Conservation (phyloP, 169 alveolate genomes). For the Babesia caballi region DNA sequence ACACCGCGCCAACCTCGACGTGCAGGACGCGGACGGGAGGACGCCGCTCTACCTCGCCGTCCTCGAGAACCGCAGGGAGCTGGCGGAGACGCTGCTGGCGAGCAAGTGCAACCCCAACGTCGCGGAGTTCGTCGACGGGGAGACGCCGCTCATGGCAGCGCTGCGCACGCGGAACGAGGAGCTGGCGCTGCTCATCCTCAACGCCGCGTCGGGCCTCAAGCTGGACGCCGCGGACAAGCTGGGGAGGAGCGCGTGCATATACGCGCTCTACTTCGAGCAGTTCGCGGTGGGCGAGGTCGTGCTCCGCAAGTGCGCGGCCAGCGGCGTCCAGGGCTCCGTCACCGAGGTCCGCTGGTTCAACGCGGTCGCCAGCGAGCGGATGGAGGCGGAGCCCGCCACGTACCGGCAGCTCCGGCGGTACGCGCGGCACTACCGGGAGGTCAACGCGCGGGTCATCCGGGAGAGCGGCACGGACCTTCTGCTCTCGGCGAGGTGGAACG, state of each 20-base stretch:
- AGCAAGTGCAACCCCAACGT: slow-evolving; percentile 60
- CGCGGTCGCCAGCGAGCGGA: background rate
- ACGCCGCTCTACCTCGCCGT: slow-evolving; percentile 76
- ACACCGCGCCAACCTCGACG: slow-evolving; percentile 66
- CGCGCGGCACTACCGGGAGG: background rate
- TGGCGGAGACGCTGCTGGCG: slow-evolving; percentile 46
- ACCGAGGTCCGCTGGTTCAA: slow-evolving; percentile 20
- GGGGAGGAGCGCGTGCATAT: slow-evolving; percentile 22
- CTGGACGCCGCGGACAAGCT: slow-evolving; percentile 1
- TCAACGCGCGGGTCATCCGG: background rate
- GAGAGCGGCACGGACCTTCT: background rate
- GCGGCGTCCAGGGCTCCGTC: background rate
- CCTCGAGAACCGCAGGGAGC: slow-evolving; percentile 66
- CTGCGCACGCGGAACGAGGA: slow-evolving; percentile 80
- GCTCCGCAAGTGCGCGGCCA: background rate
- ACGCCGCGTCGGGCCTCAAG: background rate
- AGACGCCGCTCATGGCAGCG: slow-evolving; percentile 82
- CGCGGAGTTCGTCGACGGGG: slow-evolving; percentile 76
- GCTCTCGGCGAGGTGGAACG: background rate
- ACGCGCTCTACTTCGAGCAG: slow-evolving; percentile 17
- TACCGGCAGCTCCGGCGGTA: background rate
- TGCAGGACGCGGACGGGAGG: slow-evolving; percentile 65
- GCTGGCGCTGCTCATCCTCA: slow-evolving; percentile 70
- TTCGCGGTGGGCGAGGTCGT: background rate
- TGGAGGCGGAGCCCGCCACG: background rate